A percentile compares a stretch with the other conserved stretches of the same genome.
phyloP scores from a whole-genome alignment of 108 stramenopile genomes.

The Discostella pseudostelligera region DNA sequence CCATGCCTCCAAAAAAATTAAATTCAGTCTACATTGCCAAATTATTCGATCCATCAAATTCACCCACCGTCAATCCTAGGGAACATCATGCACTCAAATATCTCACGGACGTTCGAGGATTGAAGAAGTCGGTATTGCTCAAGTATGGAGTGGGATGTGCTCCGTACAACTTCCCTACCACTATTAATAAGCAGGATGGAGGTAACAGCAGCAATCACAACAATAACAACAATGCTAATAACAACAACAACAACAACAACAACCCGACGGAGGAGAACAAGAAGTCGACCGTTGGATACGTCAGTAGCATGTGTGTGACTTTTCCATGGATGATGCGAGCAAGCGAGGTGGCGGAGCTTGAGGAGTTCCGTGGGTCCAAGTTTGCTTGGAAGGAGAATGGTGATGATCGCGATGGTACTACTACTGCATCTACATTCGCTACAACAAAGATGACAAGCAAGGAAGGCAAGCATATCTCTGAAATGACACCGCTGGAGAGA shows the following conservation, averaged over 20 bases:
- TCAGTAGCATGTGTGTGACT: constrained; percentile 73
- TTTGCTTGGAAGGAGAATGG: constrained; percentile 32
- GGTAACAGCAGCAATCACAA: constrained; percentile 12
- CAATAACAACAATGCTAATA: constrained; percentile 16
- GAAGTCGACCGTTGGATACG: constrained; percentile 17
- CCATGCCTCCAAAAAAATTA: constrained; percentile 63
- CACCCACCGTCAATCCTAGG: constrained; percentile 14
- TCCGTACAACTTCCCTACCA: constrained; percentile 60
- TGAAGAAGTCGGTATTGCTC: constrained; percentile 55
- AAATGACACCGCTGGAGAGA: constrained; percentile 39
- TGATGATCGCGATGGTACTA: not conserved
- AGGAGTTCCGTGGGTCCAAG: constrained; percentile 43
- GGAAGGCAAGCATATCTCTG: constrained; percentile 10
- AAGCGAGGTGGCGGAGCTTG: constrained; percentile 59
- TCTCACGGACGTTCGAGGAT: constrained; percentile 61
- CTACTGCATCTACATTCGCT: not conserved
- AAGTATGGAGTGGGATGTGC: constrained; percentile 92
- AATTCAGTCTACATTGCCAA: constrained; percentile 49
- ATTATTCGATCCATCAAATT: constrained; percentile 46
- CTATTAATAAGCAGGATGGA: constrained; percentile 16
- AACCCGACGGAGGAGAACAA: constrained; percentile 2
- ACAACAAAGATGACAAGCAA: constrained; percentile 11
- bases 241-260: constrained; percentile 4
- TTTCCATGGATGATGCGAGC: constrained; percentile 92
- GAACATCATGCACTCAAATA: constrained; percentile 54